Conservation (phyloP, 495 filamentous ascomycete genomes). For the Pseudoneurospora amorphoporcata region DNA sequence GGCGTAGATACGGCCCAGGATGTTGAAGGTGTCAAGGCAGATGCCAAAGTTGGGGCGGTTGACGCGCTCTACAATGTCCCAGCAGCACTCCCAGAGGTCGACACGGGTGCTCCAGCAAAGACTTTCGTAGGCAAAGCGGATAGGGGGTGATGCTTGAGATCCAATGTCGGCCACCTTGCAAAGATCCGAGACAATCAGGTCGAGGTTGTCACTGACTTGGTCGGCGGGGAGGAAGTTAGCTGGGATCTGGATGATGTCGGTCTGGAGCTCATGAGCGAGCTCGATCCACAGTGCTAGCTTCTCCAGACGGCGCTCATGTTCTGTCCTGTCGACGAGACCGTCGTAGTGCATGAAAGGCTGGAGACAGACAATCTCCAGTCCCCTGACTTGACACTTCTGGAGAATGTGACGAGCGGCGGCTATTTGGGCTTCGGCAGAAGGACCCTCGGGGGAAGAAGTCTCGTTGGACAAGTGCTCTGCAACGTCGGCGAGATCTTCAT, state of each 20-base stretch:
- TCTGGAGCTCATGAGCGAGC: conserved; percentile 51
- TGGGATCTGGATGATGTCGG: conserved; percentile 65
- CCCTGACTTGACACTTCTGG: conserved; percentile 45
- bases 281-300: conserved; percentile 62
- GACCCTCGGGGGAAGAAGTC: conserved; percentile 16
- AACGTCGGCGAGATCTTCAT: conserved; percentile 63
- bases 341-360: conserved; percentile 78
- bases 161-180: conserved; percentile 57
- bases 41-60: conserved; percentile 65
- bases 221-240: conserved; percentile 54
- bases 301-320: conserved; percentile 47
- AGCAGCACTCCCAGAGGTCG: conserved; percentile 62
- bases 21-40: conserved; percentile 76
- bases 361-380: conserved; percentile 56
- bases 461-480: conserved; percentile 26
- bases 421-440: conserved; percentile 35
- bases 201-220: conserved; percentile 46
- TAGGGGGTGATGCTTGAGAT: conserved; percentile 35
- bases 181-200: conserved; percentile 55
- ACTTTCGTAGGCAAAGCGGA: conserved; percentile 69
- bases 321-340: conserved; percentile 53
- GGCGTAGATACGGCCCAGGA: conserved; percentile 62
- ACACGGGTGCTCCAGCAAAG: conserved; percentile 66
- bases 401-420: conserved; percentile 48
- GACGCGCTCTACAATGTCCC: conserved; percentile 55